A percentile compares a stretch with the other conserved stretches of the same genome.
Evolutionary conservation across 305 asterid species (phyloP).

Genomic region (Solanum chacoense): DNA sequence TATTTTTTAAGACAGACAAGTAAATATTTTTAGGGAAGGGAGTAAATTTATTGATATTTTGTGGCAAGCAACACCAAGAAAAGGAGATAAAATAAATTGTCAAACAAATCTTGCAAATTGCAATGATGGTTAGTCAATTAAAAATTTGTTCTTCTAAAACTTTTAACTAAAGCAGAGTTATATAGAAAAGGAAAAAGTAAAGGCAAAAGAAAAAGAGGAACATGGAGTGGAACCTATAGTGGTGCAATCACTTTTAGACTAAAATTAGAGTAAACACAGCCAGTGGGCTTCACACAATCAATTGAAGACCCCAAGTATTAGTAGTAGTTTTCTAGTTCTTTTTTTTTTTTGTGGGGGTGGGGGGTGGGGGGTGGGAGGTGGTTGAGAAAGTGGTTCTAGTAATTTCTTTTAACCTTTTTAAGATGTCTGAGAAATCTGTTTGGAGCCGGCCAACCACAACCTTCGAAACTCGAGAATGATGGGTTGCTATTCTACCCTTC

Average conservation of each 20-base stretch:
- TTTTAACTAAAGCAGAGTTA: neutral
- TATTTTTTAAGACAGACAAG: too few relatives aligned
- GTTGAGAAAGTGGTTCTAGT: neutral
- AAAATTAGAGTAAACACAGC: neutral
- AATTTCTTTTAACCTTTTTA: too few relatives aligned
- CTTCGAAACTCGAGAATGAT: too few relatives aligned
- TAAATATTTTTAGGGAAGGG: neutral
- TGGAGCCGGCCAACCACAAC: too few relatives aligned
- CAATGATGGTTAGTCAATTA: neutral
- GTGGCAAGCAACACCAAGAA: neutral
- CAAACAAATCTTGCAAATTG: neutral
- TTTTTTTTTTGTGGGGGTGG: too few relatives aligned
- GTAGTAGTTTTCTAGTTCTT: neutral
- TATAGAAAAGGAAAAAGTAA: neutral
- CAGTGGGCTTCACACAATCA: neutral
- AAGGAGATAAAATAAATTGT: neutral
- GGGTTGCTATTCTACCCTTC: fast-evolving
- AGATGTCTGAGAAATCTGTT: too few relatives aligned
- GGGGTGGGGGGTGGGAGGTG: neutral
- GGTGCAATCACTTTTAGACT: neutral
- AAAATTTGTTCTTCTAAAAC: neutral
- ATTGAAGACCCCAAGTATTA: neutral
- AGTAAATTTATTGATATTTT: neutral
- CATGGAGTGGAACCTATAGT: neutral
- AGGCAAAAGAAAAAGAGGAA: neutral